Evolutionary conservation across 2,329 filamentous ascomycete genomes (phyloP).

Genomic region (Colletotrichum sp.): DNA sequence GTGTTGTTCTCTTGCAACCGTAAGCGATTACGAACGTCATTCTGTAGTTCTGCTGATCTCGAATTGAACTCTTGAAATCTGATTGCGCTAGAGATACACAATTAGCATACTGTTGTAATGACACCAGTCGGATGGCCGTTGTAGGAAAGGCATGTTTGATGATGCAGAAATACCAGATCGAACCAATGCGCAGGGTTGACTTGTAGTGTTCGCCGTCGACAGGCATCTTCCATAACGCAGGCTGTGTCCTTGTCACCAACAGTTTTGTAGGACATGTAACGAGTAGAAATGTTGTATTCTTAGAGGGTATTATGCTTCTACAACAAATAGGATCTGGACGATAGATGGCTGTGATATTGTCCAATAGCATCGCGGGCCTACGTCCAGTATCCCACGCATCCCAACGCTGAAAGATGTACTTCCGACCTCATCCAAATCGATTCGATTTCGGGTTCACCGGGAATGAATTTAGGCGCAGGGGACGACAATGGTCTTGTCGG

Average conservation of each 20-base stretch:
- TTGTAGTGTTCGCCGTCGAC: fast-evolving
- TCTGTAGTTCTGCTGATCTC: no score
- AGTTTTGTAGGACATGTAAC: not conserved
- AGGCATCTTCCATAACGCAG: not conserved
- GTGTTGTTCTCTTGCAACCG: not conserved
- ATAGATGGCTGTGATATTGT: not conserved
- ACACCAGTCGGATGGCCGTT: no score
- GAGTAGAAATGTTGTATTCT: not conserved
- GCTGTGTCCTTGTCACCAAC: not conserved
- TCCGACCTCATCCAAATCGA: not conserved
- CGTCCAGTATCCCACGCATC: not conserved
- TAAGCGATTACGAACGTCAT: not conserved
- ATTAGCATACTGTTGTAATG: not conserved
- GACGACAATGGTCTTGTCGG: constrained; percentile 24
- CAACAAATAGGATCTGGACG: not conserved
- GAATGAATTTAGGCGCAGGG: not conserved
- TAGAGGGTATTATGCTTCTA: not conserved
- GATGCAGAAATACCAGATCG: not conserved
- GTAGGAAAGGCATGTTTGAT: not conserved
- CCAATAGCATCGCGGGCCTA: fast-evolving
- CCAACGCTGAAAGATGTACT: not conserved
- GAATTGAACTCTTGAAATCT: no score
- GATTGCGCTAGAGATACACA: no score
- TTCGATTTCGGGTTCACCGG: not conserved
- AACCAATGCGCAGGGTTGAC: not conserved